phyloP scores from a whole-genome alignment of 2,329 filamentous ascomycete genomes.

The Trichophyton benhamiae region DNA sequence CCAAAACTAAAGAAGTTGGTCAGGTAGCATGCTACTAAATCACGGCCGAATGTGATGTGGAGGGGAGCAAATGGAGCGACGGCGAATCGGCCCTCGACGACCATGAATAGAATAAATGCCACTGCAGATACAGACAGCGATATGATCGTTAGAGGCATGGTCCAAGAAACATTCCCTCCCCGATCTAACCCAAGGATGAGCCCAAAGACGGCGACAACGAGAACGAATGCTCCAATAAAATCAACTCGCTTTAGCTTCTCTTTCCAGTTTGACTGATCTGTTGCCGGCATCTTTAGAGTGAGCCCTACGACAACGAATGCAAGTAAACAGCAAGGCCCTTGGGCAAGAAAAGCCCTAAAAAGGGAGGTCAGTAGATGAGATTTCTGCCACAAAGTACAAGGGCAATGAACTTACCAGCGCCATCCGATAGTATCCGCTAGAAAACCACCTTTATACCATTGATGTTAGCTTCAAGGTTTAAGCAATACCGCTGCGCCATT shows the following conservation, averaged over 20 bases:
- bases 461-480: not conserved
- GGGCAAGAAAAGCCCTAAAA: conserved; percentile 54
- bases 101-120: conserved; percentile 54
- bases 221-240: conserved; percentile 56
- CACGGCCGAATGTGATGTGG: conserved; percentile 56
- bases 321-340: conserved; percentile 55
- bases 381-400: not conserved
- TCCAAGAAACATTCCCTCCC: conserved; percentile 62
- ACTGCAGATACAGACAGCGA: conserved; percentile 45
- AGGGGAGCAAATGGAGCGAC: conserved; percentile 62
- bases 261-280: conserved; percentile 50
- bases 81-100: conserved; percentile 57
- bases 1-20: conserved; percentile 61
- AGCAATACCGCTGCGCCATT: not conserved
- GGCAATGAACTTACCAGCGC: conserved; percentile 46
- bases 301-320: conserved; percentile 53
- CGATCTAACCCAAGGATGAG: conserved; percentile 59
- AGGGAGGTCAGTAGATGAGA: conserved; percentile 4
- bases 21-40: conserved; percentile 54
- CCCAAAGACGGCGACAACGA: conserved; percentile 53
- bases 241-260: conserved; percentile 57
- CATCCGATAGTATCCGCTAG: conserved; percentile 63
- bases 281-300: conserved; percentile 49
- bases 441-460: conserved; percentile 39
- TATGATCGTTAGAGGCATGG: conserved; percentile 43